Evolutionary conservation across 768 basidiomycete species (phyloP).

Genomic region (Lactarius tabidus): DNA sequence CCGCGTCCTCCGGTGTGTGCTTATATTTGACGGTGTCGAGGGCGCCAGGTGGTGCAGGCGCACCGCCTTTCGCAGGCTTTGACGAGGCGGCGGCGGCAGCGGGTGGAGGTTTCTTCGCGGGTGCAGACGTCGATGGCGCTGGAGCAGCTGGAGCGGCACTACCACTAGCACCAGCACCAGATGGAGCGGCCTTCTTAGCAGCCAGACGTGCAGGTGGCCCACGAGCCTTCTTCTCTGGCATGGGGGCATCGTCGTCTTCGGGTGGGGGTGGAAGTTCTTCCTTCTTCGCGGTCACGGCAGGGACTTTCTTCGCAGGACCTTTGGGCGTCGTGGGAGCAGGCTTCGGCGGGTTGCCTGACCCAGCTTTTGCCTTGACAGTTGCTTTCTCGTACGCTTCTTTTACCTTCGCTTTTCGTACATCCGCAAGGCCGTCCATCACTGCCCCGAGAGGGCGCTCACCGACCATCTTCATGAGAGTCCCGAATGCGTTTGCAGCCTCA

Average conservation of each 20-base stretch:
- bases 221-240: conserved; percentile 34
- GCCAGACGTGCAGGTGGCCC: conserved; percentile 52
- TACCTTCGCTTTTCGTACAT: conserved; percentile 86
- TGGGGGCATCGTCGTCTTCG: conserved; percentile 35
- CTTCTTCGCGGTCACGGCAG: conserved; percentile 31
- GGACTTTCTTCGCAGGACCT: conserved; percentile 24
- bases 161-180: conserved; percentile 35
- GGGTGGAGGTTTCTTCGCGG: conserved; percentile 41
- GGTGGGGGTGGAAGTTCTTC: conserved; percentile 33
- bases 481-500: conserved; percentile 85
- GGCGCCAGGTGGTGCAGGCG: conserved; percentile 46
- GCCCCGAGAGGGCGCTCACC: conserved; percentile 90
- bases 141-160: conserved; percentile 29
- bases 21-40: conserved; percentile 89
- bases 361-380: conserved; percentile 82
- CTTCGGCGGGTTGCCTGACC: conserved; percentile 48
- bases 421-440: conserved; percentile 77
- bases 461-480: conserved; percentile 93
- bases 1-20: conserved; percentile 90
- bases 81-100: conserved; percentile 33
- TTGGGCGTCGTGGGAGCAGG: conserved; percentile 12
- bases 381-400: conserved; percentile 92
- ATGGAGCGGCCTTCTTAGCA: conserved; percentile 53
- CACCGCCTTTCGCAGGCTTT: conserved; percentile 45
- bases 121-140: conserved; percentile 30